A percentile compares a stretch with the other conserved stretches of the same genome.
These are phyloP conservation scores for Pseudozyma pruni DNA, from an alignment of 1,284 basidiomycete species.

Conservation along the genomic window DNA sequence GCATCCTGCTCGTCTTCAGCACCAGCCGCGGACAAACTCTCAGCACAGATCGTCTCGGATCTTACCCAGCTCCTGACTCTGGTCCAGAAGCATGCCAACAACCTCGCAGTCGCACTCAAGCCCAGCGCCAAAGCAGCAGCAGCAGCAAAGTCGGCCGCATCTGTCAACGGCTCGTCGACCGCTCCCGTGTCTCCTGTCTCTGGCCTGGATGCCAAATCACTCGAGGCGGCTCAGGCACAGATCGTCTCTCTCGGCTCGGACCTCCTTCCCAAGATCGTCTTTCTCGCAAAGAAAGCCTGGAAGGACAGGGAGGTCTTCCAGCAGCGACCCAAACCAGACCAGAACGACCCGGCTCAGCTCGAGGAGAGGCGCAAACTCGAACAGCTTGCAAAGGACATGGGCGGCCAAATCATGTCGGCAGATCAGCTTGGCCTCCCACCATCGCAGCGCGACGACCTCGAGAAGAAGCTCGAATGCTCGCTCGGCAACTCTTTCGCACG, in stretches of 20 bases:
- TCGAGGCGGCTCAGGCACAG: slow-evolving; percentile 49
- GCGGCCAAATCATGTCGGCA: slow-evolving; percentile 52
- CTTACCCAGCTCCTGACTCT: slow-evolving; percentile 42
- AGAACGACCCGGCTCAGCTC: slow-evolving; percentile 24
- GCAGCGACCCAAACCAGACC: slow-evolving; percentile 13
- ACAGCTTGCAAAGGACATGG: slow-evolving; percentile 45
- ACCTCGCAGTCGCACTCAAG: slow-evolving; percentile 54
- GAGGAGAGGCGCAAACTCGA: slow-evolving; percentile 41
- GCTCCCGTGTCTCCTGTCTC: slow-evolving; percentile 39
- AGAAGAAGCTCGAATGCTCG: slow-evolving; percentile 39
- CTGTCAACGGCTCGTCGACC: neutral
- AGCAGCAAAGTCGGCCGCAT: slow-evolving; percentile 1
- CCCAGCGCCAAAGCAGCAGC: slow-evolving; percentile 25
- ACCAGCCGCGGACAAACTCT: slow-evolving; percentile 34
- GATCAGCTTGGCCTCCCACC: slow-evolving; percentile 41
- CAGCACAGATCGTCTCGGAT: slow-evolving; percentile 48
- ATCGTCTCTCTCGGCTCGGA: slow-evolving; percentile 53
- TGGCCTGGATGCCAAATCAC: slow-evolving; percentile 48
- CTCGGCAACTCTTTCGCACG: slow-evolving; percentile 51
- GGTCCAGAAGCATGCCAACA: slow-evolving; percentile 51
- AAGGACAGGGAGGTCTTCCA: slow-evolving; percentile 53
- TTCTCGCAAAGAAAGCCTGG: slow-evolving; percentile 56
- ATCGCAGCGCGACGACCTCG: slow-evolving; percentile 28
- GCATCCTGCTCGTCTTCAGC: slow-evolving; percentile 14
- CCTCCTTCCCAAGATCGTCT: slow-evolving; percentile 55